Conservation (phyloP, 495 filamentous ascomycete species). For the Aspergillus affinis region DNA sequence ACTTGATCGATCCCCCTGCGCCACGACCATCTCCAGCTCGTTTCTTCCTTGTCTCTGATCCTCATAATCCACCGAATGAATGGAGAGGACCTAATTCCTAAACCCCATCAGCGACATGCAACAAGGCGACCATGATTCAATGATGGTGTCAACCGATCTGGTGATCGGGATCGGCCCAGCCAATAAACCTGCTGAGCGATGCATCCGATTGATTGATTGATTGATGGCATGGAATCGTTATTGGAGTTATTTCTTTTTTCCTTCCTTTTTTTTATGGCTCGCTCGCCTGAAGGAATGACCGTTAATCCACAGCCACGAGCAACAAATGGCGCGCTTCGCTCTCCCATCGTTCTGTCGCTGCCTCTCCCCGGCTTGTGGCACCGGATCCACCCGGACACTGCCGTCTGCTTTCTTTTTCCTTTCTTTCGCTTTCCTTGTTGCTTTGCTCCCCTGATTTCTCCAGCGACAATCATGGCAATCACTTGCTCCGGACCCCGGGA, state of each 20-base stretch:
- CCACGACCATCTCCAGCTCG: conserved; percentile 6
- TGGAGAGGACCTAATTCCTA: not conserved
- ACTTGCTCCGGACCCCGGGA: not conserved
- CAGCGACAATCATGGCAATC: not conserved
- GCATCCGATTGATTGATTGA: conserved; percentile 1
- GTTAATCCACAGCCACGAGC: conserved; percentile 3
- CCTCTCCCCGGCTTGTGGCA: conserved; percentile 1
- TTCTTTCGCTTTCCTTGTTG: not conserved
- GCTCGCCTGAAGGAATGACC: not conserved
- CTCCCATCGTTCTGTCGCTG: not conserved
- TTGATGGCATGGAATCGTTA: not conserved
- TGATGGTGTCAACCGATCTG: not conserved
- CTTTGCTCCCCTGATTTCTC: not conserved
- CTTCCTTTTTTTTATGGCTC: too few relatives aligned
- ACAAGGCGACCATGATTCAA: not conserved
- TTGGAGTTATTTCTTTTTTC: too few relatives aligned
- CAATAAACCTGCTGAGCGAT: not conserved
- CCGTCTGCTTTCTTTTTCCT: not conserved
- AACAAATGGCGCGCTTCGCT: not conserved
- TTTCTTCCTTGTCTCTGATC: not conserved
- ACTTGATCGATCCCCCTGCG: conserved; percentile 7
- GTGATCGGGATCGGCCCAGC: not conserved
- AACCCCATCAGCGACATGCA: not conserved
- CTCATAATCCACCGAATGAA: not conserved
- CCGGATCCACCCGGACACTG: not conserved